Evolutionary conservation across 805 yeast species (phyloP).

Genomic region (Lipomyces lipofer): DNA sequence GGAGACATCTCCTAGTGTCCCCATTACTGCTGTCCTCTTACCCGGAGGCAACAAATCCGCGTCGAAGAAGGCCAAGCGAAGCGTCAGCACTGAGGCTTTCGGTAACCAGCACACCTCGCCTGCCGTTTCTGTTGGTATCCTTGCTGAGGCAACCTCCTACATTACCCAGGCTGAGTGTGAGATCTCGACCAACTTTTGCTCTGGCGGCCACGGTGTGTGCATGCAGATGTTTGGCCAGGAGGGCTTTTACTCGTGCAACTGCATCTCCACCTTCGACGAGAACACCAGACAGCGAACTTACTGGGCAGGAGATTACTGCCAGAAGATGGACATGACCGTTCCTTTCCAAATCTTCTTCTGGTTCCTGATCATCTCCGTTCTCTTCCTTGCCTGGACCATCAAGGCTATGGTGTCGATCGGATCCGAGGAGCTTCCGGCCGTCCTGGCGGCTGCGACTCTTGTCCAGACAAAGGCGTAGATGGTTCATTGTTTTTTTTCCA

Average conservation of each 20-base stretch:
- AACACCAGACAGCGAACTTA: conserved; percentile 37
- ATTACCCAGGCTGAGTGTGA: conserved; percentile 39
- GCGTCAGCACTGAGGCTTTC: conserved; percentile 20
- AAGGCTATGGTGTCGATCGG: conserved; percentile 54
- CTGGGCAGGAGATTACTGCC: conserved; percentile 55
- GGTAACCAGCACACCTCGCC: conserved; percentile 31
- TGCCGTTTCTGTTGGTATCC: conserved; percentile 28
- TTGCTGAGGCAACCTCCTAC: conserved; percentile 30
- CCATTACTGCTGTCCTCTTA: conserved; percentile 30
- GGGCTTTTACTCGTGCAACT: conserved; percentile 40
- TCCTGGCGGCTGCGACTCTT: conserved; percentile 56
- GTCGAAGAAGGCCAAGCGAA: conserved; percentile 32
- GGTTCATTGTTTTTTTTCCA: not conserved
- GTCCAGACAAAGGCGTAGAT: conserved; percentile 29
- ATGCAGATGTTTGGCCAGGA: conserved; percentile 34
- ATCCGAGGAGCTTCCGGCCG: conserved; percentile 60
- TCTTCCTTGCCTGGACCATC: conserved; percentile 50
- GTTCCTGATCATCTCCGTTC: conserved; percentile 40
- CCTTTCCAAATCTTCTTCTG: conserved; percentile 70
- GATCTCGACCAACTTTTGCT: conserved; percentile 39
- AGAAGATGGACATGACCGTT: conserved; percentile 64
- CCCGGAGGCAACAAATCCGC: conserved; percentile 22
- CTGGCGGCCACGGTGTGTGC: conserved; percentile 43
- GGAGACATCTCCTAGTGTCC: conserved; percentile 29
- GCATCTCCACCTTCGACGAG: conserved; percentile 38